These are phyloP conservation scores for Rhizophora mangle DNA, from an alignment of 345 rosid species.

Conservation along the genomic window DNA sequence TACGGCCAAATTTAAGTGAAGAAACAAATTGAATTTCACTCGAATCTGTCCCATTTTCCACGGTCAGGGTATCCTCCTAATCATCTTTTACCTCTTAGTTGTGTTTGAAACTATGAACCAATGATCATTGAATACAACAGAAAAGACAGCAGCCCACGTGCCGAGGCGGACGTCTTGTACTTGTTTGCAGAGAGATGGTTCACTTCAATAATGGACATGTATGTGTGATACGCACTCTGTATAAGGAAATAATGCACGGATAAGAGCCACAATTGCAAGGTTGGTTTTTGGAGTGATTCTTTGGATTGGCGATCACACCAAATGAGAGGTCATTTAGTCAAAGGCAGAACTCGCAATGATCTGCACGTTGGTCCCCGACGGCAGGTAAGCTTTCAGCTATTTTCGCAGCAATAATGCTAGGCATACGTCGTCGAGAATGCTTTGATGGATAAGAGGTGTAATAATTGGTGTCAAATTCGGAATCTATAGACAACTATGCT, in stretches of 20 bases:
- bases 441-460: too few relatives aligned
- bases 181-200: conserved; percentile 6
- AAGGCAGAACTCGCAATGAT: background rate
- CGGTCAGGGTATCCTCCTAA: too few relatives aligned
- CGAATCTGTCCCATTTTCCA: too few relatives aligned
- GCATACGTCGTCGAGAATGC: too few relatives aligned
- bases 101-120: too few relatives aligned
- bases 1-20: too few relatives aligned
- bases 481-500: too few relatives aligned
- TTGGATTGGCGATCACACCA: background rate
- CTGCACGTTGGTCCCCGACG: conserved; percentile 6
- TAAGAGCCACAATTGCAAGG: conserved; percentile 13
- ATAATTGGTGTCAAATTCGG: too few relatives aligned
- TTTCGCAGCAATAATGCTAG: too few relatives aligned
- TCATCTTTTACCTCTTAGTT: too few relatives aligned
- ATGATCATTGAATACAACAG: background rate
- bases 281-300: background rate
- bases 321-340: background rate
- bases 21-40: too few relatives aligned
- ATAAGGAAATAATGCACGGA: background rate
- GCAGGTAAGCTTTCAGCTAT: background rate
- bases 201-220: conserved; percentile 3
- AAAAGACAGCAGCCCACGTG: conserved; percentile 16
- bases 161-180: conserved; percentile 5
- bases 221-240: background rate